Base-by-base conservation (phyloP, 1,139 yeast genomes). In the Diutina mesorugosa region DNA sequence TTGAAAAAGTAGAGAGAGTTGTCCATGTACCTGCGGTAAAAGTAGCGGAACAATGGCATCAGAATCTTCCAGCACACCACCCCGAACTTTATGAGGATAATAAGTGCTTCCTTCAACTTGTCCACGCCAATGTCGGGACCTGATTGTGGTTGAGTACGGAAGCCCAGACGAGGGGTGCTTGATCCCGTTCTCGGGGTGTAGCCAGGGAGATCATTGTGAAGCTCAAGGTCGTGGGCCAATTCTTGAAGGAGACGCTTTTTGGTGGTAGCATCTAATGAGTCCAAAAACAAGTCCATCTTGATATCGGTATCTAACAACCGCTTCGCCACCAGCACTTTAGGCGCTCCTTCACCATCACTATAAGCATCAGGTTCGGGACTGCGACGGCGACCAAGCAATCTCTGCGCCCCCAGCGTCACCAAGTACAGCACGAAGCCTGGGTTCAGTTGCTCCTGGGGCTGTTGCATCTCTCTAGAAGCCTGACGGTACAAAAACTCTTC, bases 31-130 rank as follows among this genome's bases (percentile, higher is more conserved):
- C 53, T 4, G 6, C 28, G 26, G 45, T 50, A 50, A 30, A 50
- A 30, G 45, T 28, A 50, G 53, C 53, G 53, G 35, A 50, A 50
- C n/a, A 50, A n/a, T 32, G 53, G 53, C 53, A 50, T 50, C 53
- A 50, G 53, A 16, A 50, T 16, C 35, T 50, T 50, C 45, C 41
- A 50, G 21, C 41, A 30, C n/a, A 50, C 53, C 21, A 30, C 32
- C 14, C 28, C 16, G 14, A 50, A 50, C n/a, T 50, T 50, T 3
- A 50, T 50, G n/a, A 50, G 14, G n/a, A 50, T 50, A 6, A 50
- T 32, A 9, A 50, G 16, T 5, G 16, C 53, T 18, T 50, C 53
- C 16, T 50, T 38, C 10, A 50, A 16, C 29, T 50, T 50, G 16
- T 50, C 53, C 7, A 50, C 32, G 45, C 53, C 53, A 32, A 50